phyloP scores from a whole-genome alignment of 202 grass and related monocot genomes.

The Cymbopogon flexuosus region DNA sequence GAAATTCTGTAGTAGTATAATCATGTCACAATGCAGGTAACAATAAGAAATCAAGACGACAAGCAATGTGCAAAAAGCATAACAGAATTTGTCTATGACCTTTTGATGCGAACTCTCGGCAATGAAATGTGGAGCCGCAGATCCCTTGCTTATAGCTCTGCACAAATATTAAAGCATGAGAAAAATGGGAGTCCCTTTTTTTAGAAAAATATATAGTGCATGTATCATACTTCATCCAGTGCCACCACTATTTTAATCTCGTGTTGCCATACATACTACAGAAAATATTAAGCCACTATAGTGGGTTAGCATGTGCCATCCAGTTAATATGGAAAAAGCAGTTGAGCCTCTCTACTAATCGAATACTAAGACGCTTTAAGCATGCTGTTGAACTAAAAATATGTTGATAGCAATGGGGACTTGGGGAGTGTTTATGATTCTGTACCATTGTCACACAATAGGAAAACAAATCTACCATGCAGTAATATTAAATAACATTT shows the following conservation, averaged over 20 bases:
- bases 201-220: not conserved
- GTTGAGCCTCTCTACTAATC: not conserved
- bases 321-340: not conserved
- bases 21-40: not conserved
- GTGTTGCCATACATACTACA: not conserved
- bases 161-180: constrained; percentile 20
- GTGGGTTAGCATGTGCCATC: not conserved
- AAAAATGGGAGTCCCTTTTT: not conserved
- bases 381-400: not conserved
- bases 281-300: not conserved
- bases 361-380: not conserved
- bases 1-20: not conserved
- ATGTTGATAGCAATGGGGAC: not conserved
- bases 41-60: not conserved
- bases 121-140: constrained; percentile 48
- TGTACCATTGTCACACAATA: not conserved
- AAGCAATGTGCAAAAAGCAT: not conserved
- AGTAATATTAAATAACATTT: not conserved
- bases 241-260: not conserved
- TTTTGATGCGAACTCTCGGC: constrained; percentile 67
- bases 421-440: not conserved
- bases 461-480: not conserved
- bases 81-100: constrained; percentile 40
- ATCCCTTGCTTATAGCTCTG: constrained; percentile 67
- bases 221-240: not conserved